Evolutionary conservation across 1,139 yeast species (phyloP).

Genomic region (Candida glucosophila): DNA sequence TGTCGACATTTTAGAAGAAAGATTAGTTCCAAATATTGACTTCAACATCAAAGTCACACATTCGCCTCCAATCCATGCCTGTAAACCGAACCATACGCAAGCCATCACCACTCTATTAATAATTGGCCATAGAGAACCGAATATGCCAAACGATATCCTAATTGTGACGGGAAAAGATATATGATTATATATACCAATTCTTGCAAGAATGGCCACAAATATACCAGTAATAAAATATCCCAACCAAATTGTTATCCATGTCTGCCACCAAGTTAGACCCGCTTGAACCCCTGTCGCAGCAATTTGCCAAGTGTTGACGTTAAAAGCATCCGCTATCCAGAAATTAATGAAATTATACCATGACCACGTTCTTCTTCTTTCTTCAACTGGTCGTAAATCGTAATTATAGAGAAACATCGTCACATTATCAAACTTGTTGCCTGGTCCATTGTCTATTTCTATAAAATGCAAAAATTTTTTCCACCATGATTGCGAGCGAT

Average conservation of each 20-base stretch:
- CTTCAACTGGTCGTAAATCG: constrained; percentile 73
- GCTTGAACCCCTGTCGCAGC: constrained; percentile 71
- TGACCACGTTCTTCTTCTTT: constrained; percentile 61
- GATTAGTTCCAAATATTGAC: constrained; percentile 57
- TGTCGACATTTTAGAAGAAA: constrained; percentile 21
- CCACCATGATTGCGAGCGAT: too few species aligned
- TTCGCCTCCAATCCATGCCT: constrained; percentile 74
- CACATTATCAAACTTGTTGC: background rate
- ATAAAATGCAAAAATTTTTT: constrained; percentile 1
- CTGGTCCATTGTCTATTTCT: background rate
- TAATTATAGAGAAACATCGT: constrained; percentile 60
- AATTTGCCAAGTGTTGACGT: constrained; percentile 85
- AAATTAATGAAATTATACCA: constrained; percentile 74
- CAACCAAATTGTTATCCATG: constrained; percentile 79
- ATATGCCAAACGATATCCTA: constrained; percentile 68
- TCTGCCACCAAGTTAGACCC: constrained; percentile 78
- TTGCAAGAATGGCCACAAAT: constrained; percentile 55
- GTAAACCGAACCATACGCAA: constrained; percentile 79
- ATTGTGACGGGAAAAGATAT: constrained; percentile 72
- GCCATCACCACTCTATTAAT: constrained; percentile 77
- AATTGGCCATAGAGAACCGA: constrained; percentile 76
- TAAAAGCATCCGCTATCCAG: constrained; percentile 85
- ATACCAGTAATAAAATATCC: constrained; percentile 56
- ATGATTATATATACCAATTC: constrained; percentile 69
- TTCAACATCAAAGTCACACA: constrained; percentile 59